Conservation (phyloP, 164 flowering plant genomes). For the Stephania japonica region DNA sequence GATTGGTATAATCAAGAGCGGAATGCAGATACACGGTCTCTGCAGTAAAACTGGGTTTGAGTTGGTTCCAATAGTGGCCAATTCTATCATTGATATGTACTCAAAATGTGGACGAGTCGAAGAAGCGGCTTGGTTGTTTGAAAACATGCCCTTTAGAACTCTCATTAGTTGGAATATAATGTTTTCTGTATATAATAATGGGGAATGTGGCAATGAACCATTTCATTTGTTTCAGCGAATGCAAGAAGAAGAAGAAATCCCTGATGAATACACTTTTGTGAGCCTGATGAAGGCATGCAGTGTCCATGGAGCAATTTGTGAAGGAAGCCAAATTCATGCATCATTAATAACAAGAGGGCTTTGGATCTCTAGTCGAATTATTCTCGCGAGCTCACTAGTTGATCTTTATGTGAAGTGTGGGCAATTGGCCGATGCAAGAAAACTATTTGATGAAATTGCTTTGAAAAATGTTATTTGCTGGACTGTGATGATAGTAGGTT, state of each 20-base stretch:
- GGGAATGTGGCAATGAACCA: constrained; percentile 33
- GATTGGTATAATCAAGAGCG: constrained; percentile 30
- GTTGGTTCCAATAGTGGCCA: constrained; percentile 46
- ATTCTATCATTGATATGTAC: constrained; percentile 72
- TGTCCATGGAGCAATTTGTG: constrained; percentile 32
- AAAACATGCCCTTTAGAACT: constrained; percentile 34
- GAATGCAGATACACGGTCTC: constrained; percentile 55
- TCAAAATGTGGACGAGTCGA: constrained; percentile 47
- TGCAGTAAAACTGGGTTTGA: constrained; percentile 55
- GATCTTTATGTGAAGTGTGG: constrained; percentile 73
- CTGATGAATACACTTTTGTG: constrained; percentile 63
- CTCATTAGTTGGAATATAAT: constrained; percentile 69
- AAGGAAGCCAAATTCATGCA: constrained; percentile 60
- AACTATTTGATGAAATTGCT: constrained; percentile 39
- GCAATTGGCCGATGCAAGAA: constrained; percentile 31
- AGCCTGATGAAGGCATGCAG: constrained; percentile 62
- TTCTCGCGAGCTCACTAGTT: constrained; percentile 51
- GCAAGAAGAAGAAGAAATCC: constrained; percentile 41
- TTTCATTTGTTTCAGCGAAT: constrained; percentile 37
- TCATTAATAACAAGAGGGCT: constrained; percentile 43
- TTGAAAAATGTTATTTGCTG: constrained; percentile 56
- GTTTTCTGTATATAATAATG: constrained; percentile 47
- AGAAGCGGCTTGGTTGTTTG: constrained; percentile 45
- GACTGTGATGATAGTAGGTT: constrained; percentile 63
- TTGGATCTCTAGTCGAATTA: constrained; percentile 23